A percentile compares a stretch with the other conserved stretches of the same genome.
phyloP scores from a whole-genome alignment of 2,329 filamentous ascomycete species.

The Alternaria infectoria region DNA sequence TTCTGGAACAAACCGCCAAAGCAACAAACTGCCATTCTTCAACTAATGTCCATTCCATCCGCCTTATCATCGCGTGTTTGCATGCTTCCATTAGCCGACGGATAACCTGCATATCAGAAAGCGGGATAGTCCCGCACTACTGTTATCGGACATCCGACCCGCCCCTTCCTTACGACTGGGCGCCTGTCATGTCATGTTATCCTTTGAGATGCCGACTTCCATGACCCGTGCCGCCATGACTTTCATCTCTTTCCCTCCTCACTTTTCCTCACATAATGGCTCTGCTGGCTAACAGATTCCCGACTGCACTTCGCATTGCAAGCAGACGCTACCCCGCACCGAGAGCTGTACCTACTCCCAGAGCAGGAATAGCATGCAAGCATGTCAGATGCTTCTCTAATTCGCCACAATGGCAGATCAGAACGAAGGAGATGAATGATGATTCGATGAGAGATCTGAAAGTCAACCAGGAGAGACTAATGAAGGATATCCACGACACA shows the following conservation, averaged over 20 bases:
- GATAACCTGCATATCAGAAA: conserved; percentile 17
- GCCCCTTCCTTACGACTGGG: conserved; percentile 21
- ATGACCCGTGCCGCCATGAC: conserved; percentile 9
- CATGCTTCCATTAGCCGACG: conserved; percentile 12
- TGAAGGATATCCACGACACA: conserved; percentile 68
- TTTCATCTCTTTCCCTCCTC: conserved; percentile 4
- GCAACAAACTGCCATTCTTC: not conserved
- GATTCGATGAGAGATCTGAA: conserved; percentile 60
- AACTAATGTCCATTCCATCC: not conserved
- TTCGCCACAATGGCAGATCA: conserved; percentile 44
- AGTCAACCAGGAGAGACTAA: conserved; percentile 65
- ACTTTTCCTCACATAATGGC: conserved; percentile 18
- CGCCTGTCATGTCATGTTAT: conserved; percentile 26
- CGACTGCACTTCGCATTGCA: conserved; percentile 25
- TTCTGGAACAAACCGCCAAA: not conserved
- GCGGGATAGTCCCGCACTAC: conserved; percentile 18
- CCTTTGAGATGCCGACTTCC: conserved; percentile 20
- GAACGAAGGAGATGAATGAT: conserved; percentile 58
- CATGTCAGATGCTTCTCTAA: conserved; percentile 37
- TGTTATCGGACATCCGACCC: conserved; percentile 29
- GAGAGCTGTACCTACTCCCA: conserved; percentile 10
- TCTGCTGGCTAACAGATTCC: conserved; percentile 14
- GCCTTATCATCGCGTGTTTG: not conserved
- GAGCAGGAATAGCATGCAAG: conserved; percentile 3
- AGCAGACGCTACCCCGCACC: conserved; percentile 29